Base-by-base conservation (phyloP, 768 basidiomycete genomes). In the Boletus vinaceobasis region DNA sequence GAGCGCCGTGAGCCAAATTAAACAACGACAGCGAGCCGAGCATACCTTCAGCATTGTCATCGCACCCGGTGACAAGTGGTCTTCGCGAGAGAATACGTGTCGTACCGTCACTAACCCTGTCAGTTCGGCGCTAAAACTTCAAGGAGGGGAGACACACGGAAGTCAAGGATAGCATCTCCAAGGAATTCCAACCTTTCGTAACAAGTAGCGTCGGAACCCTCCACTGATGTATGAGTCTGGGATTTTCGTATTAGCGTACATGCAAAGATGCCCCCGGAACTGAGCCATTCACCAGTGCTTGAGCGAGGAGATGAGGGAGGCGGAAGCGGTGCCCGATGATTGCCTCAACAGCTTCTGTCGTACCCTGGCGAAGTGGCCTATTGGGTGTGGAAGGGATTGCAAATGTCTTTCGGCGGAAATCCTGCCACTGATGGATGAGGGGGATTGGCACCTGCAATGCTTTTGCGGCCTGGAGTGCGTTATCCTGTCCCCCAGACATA, bases 151-250 rank as follows among this genome's bases (percentile, higher is more conserved):
- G 13, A 74, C 88, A 51, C 63, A 93, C 91, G 70, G 54, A 90
- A 88, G 68, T 93, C 92, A 26, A 94, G 78, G 48, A 94, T 81
- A 1, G 88, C 89, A 71, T 94, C 92, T 13, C 92, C 92, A 38
- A 93, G 75, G 65, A 93, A 94, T 67, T 93, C 90, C 35, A 93
- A 77, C 53, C 88, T 77, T 62, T 91, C 88, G 63, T 88, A 88
- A 17, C 80, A 80, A 14, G 77, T 80, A 36, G 77, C 73, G 52
- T 85, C 81, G 53, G 74, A 76, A 4, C 78, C 79, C 57, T 80
- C 78, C 33, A 80, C 73, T 0, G 87, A 86, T 3, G 80, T 72
- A 66, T 90, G 90, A 1, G 86, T 87, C 90, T 93, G 60, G 45
- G 37, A 32, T 21, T n/a, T 21, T 55, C 17, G 17, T 26, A n/a